A percentile compares a stretch with the other conserved stretches of the same genome.
Conservation (phyloP, 2,329 filamentous ascomycete genomes). For the Aspergillus floridensis region DNA sequence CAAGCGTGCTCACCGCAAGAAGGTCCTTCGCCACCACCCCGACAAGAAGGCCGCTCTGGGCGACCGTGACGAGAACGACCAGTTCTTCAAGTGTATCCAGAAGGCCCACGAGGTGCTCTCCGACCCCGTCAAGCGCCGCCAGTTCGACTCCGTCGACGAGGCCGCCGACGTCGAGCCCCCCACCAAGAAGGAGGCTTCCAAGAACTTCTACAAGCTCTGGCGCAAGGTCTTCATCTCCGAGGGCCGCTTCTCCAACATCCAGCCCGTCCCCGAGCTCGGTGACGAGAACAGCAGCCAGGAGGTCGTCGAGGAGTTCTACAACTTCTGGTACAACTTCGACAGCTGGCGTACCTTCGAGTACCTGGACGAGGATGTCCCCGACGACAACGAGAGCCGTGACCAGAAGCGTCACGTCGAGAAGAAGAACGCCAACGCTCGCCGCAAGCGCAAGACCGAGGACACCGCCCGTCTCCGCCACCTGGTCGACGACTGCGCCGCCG, state of each 20-base stretch:
- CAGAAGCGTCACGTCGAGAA: conserved; percentile 98
- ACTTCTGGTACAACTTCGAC: conserved; percentile 99
- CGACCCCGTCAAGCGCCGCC: conserved; percentile 86
- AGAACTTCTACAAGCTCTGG: conserved; percentile 97
- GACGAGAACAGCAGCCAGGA: conserved; percentile 80
- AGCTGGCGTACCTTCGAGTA: conserved; percentile 98
- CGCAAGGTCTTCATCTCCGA: conserved; percentile 85
- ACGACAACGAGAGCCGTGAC: conserved; percentile 98
- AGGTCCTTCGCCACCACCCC: conserved; percentile 97
- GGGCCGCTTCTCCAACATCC: conserved; percentile 83
- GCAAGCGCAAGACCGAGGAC: conserved; percentile 99
- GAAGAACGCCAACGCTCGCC: conserved; percentile 95
- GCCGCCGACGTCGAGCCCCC: conserved; percentile 89
- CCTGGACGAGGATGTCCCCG: conserved; percentile 95
- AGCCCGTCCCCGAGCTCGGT: conserved; percentile 85
- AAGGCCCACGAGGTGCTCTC: conserved; percentile 92
- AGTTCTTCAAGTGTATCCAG: conserved; percentile 99
- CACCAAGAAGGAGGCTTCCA: conserved; percentile 81
- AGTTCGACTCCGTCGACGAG: conserved; percentile 97
- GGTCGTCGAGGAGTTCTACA: conserved; percentile 94
- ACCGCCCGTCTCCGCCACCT: conserved; percentile 84
- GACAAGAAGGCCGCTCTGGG: conserved; percentile 97
- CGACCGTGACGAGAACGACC: conserved; percentile 78
- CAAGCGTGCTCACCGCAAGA: conserved; percentile 98
- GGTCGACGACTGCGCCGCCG: conserved; percentile 78